Percentiles rank a stretch among this genome's conserved stretches.
These are phyloP conservation scores for Emericellopsis cladophorae DNA, from an alignment of 2,329 filamentous ascomycete species.

Conservation along the genomic window DNA sequence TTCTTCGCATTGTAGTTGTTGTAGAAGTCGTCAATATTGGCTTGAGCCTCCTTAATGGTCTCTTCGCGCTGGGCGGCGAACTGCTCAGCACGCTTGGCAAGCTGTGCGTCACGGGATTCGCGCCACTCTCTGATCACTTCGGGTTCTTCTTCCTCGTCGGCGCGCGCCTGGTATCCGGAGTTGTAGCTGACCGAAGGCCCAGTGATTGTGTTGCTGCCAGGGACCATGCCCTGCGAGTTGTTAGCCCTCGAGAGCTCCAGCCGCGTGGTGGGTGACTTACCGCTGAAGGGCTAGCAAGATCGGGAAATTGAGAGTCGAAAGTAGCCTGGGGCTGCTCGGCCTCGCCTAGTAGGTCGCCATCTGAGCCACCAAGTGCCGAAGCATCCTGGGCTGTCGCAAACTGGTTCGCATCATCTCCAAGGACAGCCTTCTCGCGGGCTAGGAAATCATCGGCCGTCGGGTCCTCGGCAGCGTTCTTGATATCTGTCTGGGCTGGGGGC, in stretches of 20 bases:
- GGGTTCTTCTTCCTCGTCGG: conserved; percentile 65
- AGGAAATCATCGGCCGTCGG: conserved; percentile 73
- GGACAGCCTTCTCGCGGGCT: conserved; percentile 74
- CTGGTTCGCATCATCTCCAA: conserved; percentile 87
- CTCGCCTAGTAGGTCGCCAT: conserved; percentile 60
- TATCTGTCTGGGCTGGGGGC: conserved; percentile 52
- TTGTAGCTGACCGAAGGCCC: conserved; percentile 53
- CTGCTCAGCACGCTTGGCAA: conserved; percentile 73
- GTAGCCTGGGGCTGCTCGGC: conserved; percentile 37
- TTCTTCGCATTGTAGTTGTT: conserved; percentile 98
- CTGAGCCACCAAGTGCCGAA: conserved; percentile 49
- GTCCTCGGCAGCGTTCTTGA: conserved; percentile 42
- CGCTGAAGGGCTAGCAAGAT: conserved; percentile 38
- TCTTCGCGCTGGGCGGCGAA: conserved; percentile 72
- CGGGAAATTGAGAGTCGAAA: conserved; percentile 87
- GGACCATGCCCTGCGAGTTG: conserved; percentile 6
- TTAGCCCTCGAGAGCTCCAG: neutral
- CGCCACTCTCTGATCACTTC: conserved; percentile 89
- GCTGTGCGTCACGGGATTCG: conserved; percentile 71
- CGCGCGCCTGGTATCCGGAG: conserved; percentile 45
- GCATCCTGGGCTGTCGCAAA: conserved; percentile 70
- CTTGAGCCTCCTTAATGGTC: conserved; percentile 77
- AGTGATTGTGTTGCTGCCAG: conserved; percentile 45
- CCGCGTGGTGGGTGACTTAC: conserved; percentile 11
- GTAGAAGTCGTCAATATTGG: conserved; percentile 98